These are phyloP conservation scores for Penicillium sp. DNA, from an alignment of 2,329 filamentous ascomycete species.

Conservation along the genomic window DNA sequence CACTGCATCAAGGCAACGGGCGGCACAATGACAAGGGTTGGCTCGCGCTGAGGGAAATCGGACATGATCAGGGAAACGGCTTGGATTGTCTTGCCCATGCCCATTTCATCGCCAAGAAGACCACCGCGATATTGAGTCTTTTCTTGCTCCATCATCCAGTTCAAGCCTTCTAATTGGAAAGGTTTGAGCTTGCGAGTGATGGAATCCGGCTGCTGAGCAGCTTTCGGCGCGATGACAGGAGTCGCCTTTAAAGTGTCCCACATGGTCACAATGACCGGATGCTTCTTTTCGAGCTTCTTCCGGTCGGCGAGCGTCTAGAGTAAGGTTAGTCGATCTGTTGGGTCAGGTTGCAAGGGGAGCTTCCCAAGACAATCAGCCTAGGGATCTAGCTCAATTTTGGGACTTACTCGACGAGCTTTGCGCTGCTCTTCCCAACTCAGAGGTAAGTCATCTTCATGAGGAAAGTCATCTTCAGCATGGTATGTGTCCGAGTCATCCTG, in stretches of 20 bases:
- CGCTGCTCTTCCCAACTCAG: conserved; percentile 20
- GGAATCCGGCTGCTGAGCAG: conserved; percentile 69
- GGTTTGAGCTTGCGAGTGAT: conserved; percentile 86
- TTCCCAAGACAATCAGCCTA: conserved; percentile 7
- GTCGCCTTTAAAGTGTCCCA: conserved; percentile 75
- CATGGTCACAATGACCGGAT: conserved; percentile 80
- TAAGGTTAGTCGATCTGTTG: conserved; percentile 23
- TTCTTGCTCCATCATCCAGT: conserved; percentile 95
- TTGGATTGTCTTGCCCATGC: conserved; percentile 97
- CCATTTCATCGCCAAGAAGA: conserved; percentile 96
- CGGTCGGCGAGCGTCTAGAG: conserved; percentile 56
- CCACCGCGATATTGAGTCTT: conserved; percentile 82
- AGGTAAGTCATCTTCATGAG: conserved; percentile 11
- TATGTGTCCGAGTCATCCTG: neutral
- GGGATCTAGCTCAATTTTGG: neutral
- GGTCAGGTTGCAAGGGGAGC: conserved; percentile 21
- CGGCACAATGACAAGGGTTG: conserved; percentile 85
- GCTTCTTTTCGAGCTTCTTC: conserved; percentile 69
- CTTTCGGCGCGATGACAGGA: conserved; percentile 65
- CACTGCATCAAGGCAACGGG: conserved; percentile 96
- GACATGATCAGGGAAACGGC: conserved; percentile 98
- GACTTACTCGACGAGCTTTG: conserved; percentile 33
- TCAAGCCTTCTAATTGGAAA: conserved; percentile 89
- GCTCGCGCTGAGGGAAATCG: conserved; percentile 80
- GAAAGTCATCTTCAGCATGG: conserved; percentile 6